A percentile compares a stretch with the other conserved stretches of the same genome.
These are phyloP conservation scores for Podaxis mareebaensis DNA, from an alignment of 768 basidiomycete species.

Conservation along the genomic window DNA sequence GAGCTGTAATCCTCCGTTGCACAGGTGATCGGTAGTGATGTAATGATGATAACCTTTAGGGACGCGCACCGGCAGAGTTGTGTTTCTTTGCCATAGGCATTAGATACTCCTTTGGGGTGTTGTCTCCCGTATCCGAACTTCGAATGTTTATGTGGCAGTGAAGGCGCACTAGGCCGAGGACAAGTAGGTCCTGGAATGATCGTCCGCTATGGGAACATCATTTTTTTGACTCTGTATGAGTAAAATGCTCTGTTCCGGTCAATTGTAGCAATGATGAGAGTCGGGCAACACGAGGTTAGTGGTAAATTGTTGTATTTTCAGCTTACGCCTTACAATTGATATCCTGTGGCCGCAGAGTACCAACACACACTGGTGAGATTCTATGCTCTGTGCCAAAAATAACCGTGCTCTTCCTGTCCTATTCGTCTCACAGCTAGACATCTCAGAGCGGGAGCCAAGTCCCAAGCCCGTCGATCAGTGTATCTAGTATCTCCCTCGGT, in stretches of 20 bases:
- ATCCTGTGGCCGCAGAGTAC: background rate
- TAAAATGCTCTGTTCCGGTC: background rate
- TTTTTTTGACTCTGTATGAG: background rate
- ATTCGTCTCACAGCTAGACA: background rate
- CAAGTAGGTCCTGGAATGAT: background rate
- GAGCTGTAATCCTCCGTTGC: background rate
- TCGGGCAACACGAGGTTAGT: background rate
- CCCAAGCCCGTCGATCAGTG: background rate
- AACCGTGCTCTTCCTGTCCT: background rate
- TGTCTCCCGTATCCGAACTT: background rate
- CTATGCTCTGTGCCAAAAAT: background rate
- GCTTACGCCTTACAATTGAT: background rate
- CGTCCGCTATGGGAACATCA: background rate
- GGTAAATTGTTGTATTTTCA: background rate
- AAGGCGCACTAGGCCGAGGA: background rate
- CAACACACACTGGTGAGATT: too few relatives aligned
- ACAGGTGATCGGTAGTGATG: constrained; percentile 4
- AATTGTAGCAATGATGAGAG: background rate
- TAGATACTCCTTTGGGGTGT: background rate
- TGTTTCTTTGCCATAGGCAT: background rate
- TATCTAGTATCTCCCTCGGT: background rate
- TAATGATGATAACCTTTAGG: constrained; percentile 14
- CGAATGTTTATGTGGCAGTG: background rate
- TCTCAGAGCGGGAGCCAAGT: background rate
- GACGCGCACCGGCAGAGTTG: background rate